phyloP scores from a whole-genome alignment of 352 stramenopile genomes.

The Blastocystis sp. region DNA sequence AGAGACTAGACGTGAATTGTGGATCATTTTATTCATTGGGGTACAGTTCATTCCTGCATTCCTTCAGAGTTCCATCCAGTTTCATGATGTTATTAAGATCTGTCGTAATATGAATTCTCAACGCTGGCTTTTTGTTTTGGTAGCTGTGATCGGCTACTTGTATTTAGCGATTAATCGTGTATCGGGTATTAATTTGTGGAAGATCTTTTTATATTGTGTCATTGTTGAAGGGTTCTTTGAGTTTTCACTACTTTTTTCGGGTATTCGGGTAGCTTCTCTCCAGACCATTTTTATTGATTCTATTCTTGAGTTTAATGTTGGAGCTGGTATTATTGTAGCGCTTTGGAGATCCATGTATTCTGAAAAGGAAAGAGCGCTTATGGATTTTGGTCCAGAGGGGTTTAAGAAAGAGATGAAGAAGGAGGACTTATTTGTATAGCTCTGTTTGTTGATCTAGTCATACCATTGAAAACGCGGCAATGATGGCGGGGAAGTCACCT shows the following conservation, averaged over 20 bases:
- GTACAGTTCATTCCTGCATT: conserved; percentile 65
- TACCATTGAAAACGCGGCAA: too few species aligned
- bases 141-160: conserved; percentile 29
- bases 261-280: conserved; percentile 38
- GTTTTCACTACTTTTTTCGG: conserved; percentile 40
- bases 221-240: conserved; percentile 48
- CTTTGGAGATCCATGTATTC: conserved; percentile 14
- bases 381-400: background rate
- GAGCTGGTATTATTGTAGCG: background rate
- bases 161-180: conserved; percentile 28
- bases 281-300: conserved; percentile 58
- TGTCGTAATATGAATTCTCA: conserved; percentile 52
- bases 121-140: conserved; percentile 45
- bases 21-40: conserved; percentile 41
- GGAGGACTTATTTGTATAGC: background rate
- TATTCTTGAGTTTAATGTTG: conserved; percentile 67
- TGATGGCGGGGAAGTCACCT: background rate
- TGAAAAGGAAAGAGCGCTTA: background rate
- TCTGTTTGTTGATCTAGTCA: background rate
- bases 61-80: background rate
- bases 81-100: background rate
- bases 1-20: conserved; percentile 12
- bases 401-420: background rate
- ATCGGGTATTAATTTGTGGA: background rate
- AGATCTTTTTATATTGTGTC: conserved; percentile 38